These are phyloP conservation scores for Sanghuangporus sanghuang DNA, from an alignment of 1,284 basidiomycete genomes.

Conservation along the genomic window DNA sequence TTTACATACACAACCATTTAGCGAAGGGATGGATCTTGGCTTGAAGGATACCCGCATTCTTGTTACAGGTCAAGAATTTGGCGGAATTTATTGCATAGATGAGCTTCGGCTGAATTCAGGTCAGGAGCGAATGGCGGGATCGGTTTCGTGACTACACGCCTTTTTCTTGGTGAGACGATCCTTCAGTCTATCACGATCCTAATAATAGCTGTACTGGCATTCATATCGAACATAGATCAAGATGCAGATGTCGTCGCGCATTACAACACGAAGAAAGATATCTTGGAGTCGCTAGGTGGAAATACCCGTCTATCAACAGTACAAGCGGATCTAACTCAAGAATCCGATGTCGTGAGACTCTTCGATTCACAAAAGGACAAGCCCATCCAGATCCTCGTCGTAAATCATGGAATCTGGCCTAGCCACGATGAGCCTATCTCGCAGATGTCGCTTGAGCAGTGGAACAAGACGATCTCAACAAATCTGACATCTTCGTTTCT, in stretches of 20 bases:
- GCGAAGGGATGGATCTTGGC: constrained; percentile 28
- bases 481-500: constrained; percentile 71
- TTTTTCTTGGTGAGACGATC: constrained; percentile 45
- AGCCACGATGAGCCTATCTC: constrained; percentile 43
- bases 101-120: not conserved
- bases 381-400: constrained; percentile 42
- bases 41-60: constrained; percentile 31
- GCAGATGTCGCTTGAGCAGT: constrained; percentile 59
- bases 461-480: constrained; percentile 56
- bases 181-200: not conserved
- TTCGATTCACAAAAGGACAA: constrained; percentile 33
- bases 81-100: not conserved
- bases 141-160: constrained; percentile 48
- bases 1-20: not conserved
- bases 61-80: constrained; percentile 27
- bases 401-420: constrained; percentile 64
- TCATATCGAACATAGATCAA: constrained; percentile 40
- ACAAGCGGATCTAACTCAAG: constrained; percentile 55
- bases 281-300: constrained; percentile 39
- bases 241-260: constrained; percentile 70
- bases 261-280: constrained; percentile 51
- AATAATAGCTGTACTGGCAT: not conserved
- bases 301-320: constrained; percentile 35
- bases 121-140: constrained; percentile 69
- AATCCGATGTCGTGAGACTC: constrained; percentile 44